Evolutionary conservation across 2,329 filamentous ascomycete species (phyloP), one percentile per base, ranked within the genome.

Genomic region (Trematosphaeria pertusa): DNA sequence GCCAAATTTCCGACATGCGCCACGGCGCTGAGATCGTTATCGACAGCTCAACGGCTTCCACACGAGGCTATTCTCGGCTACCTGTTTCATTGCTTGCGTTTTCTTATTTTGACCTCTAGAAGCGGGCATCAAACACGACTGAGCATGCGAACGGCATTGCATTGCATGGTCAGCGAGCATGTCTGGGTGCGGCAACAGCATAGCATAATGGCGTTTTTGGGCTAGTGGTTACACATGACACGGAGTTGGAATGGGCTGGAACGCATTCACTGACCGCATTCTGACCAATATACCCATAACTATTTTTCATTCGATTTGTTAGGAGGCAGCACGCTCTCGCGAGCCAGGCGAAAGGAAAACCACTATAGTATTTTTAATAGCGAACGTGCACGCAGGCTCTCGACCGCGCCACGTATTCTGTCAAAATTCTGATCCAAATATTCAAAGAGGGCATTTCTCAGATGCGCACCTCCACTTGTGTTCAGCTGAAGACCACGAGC

Each of bases 231-330:
- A 28, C 24, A 28, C 24, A 28, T 28, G 24, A 12, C 7, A 28
- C 12, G 24, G 24, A 7, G 24, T 28, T 28, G n/a, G n/a, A n/a
- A n/a, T n/a, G n/a, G n/a, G n/a, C n/a, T n/a, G n/a, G n/a, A n/a
- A n/a, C n/a, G n/a, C n/a, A n/a, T n/a, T n/a, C 37, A 17, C 37
- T 18, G 24, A 14, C 24, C 15, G 24, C 15, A 8, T 39, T 17
- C 37, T 31, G 24, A 28, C 18, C n/a, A n/a, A 31, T 39, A 39
- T 39, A 39, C 37, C 37, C 37, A 17, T 39, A 30, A 10, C 14
- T 20, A 26, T 15, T 30, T 39, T 39, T 39, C 26, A 6, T 31
- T 26, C n/a, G 32, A 4, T 28, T 17, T 17, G 12, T 7, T 17
- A 35, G 6, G 17, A 35, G 32, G 5, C 28, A 14, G 28, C 12